phyloP scores from a whole-genome alignment of 768 basidiomycete species.

The Leccinum rimulosum region DNA sequence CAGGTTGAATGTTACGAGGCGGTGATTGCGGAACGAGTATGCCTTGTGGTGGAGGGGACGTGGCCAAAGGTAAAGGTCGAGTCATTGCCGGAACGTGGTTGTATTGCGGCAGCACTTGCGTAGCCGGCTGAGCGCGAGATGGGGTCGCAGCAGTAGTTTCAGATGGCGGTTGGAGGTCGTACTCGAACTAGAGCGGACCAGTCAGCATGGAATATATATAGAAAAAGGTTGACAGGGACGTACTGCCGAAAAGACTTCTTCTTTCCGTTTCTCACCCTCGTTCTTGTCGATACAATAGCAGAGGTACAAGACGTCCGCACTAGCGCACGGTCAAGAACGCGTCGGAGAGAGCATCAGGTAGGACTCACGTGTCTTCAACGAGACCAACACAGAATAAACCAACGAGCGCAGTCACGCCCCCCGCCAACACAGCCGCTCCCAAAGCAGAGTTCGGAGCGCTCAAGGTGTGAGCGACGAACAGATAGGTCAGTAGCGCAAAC shows the following conservation, averaged over 20 bases:
- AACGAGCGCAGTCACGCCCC: constrained; percentile 76
- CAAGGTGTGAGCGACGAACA: constrained; percentile 86
- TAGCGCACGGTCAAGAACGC: constrained; percentile 20
- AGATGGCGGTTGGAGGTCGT: constrained; percentile 30
- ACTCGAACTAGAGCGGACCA: constrained; percentile 37
- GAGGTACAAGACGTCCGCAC: constrained; percentile 63
- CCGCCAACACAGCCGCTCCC: constrained; percentile 72
- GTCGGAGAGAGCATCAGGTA: not conserved
- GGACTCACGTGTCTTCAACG: constrained; percentile 67
- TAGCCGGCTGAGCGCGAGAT: constrained; percentile 7
- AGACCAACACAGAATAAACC: constrained; percentile 82
- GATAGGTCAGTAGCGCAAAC: constrained; percentile 77
- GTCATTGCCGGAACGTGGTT: constrained; percentile 8
- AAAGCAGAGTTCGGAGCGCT: constrained; percentile 69
- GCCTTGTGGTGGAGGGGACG: constrained; percentile 13
- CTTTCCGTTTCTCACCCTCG: constrained; percentile 45
- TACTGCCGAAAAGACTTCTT: constrained; percentile 57
- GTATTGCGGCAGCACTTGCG: constrained; percentile 12
- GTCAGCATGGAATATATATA: constrained; percentile 4
- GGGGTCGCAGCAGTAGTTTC: constrained; percentile 15
- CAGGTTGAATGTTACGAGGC: constrained; percentile 2
- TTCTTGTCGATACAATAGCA: constrained; percentile 68
- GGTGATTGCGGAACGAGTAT: constrained; percentile 13
- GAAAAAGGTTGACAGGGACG: constrained; percentile 18
- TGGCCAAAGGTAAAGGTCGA: constrained; percentile 6